These are phyloP conservation scores for Cyclotella kingstonii DNA, from an alignment of 108 stramenopile genomes.

Conservation along the genomic window DNA sequence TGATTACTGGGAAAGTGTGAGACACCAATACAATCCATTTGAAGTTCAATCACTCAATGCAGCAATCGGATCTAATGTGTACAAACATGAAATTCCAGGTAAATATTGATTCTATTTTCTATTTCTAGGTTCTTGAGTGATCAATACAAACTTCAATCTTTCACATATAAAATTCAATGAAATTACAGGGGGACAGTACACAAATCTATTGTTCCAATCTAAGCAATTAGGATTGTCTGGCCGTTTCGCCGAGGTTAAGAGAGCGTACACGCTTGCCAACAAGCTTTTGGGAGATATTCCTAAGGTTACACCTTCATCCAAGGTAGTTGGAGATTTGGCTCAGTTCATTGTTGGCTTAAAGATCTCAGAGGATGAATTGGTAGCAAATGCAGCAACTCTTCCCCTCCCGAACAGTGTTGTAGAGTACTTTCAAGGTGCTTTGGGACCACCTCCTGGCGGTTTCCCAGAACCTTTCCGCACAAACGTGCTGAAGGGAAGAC, in stretches of 20 bases:
- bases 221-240: constrained; percentile 73
- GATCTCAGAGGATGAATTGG: constrained; percentile 59
- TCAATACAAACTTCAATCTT: too few species aligned
- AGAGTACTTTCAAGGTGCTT: constrained; percentile 79
- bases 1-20: constrained; percentile 69
- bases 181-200: constrained; percentile 80
- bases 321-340: constrained; percentile 85
- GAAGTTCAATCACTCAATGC: constrained; percentile 71
- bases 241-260: constrained; percentile 69
- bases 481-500: constrained; percentile 60
- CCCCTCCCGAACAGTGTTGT: constrained; percentile 75
- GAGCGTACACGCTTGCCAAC: constrained; percentile 76
- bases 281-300: constrained; percentile 82
- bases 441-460: constrained; percentile 72
- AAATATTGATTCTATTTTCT: too few species aligned
- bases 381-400: constrained; percentile 57
- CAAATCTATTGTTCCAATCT: constrained; percentile 86
- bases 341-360: constrained; percentile 77
- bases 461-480: constrained; percentile 82
- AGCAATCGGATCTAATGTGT: constrained; percentile 49
- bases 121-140: too few species aligned
- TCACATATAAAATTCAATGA: too few species aligned
- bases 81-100: constrained; percentile 54
- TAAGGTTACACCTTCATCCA: constrained; percentile 90
- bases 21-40: constrained; percentile 76